Evolutionary conservation across 371 early-diverging fungal species (phyloP).

Genomic region (Haplosporangium sp.): DNA sequence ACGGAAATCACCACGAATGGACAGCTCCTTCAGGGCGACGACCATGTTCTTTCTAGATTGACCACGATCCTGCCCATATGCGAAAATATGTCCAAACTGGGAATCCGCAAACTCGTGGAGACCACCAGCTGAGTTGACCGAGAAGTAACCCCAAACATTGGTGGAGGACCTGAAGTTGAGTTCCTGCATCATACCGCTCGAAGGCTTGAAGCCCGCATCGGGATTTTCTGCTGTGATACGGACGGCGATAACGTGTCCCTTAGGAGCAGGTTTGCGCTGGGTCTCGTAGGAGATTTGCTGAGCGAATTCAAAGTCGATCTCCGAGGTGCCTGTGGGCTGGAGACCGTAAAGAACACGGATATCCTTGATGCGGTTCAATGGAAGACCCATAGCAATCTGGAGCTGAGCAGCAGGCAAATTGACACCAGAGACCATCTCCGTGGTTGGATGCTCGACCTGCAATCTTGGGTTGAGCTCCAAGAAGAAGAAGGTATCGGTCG

Average conservation of each 20-base stretch:
- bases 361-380: constrained; percentile 93
- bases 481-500: constrained; percentile 92
- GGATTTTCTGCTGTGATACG: constrained; percentile 99
- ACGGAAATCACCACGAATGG: constrained; percentile 97
- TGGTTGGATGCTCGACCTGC: constrained; percentile 99
- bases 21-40: constrained; percentile 97
- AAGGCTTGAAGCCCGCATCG: constrained; percentile 98
- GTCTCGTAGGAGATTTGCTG: constrained; percentile 79
- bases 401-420: constrained; percentile 98
- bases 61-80: constrained; percentile 95
- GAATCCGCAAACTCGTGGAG: constrained; percentile 99
- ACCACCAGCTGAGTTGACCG: constrained; percentile 93
- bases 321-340: constrained; percentile 81
- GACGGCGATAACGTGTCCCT: constrained; percentile 98
- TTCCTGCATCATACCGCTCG: constrained; percentile 94
- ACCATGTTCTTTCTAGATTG: constrained; percentile 96
- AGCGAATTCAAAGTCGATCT: constrained; percentile 94
- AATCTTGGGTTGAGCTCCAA: constrained; percentile 98
- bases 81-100: constrained; percentile 99
- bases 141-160: constrained; percentile 99
- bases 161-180: constrained; percentile 94
- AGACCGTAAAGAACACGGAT: constrained; percentile 95
- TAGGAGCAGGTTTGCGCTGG: constrained; percentile 92
- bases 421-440: constrained; percentile 98
- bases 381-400: constrained; percentile 98